Base-by-base conservation (phyloP, 148 eudicot species). In the Spergularia marina region DNA sequence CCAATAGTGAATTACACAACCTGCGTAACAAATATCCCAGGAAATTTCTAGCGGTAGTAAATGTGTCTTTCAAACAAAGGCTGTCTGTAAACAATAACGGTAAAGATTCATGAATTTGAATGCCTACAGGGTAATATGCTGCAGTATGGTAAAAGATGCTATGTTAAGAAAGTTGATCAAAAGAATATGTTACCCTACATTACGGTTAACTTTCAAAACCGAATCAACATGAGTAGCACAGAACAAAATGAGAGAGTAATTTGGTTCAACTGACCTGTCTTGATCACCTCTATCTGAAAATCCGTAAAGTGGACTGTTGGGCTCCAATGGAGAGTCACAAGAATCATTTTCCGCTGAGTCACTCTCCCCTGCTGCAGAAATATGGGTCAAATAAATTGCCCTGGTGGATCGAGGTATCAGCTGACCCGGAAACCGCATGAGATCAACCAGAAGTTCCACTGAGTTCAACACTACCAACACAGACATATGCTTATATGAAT, bases 261-360 rank as follows among this genome's bases (percentile, higher is more conserved):
- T 36, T 23, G 52, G 70, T 67, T 72, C 57, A 6, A 52, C 87
- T 78, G 81, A 96, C 99, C 98, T 92, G 67, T 91, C 98, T 70
- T 75, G 82, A 84, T 90, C 96, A 79, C 79, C 82, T 88, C 88
- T 87, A 41, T 92, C 96, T 15, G 92, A 78, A 77, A 89, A 80
- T 63, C 92, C 96, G 80, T 83, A 88, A 21, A 96, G 73, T 57
- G 99, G 99, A 86, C 99, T 96, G 80, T 96, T 96, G 51, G 99
- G 97, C 78, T 92, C 99, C 59, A 96, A 78, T 20, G 99, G 99
- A 60, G 99, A 96, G 87, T 96, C 99, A 85, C 98, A 96, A 4
- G 99, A 96, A 75, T 96, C 99, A 86, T 92, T 92, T 84, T 96
- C 99, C 25, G 98, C 99, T 75, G 98, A 95, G 83, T 95, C 98